Evolutionary conservation across 768 basidiomycete genomes (phyloP), one percentile per base, ranked within the genome.

Genomic region (Leccinum rimulosum): DNA sequence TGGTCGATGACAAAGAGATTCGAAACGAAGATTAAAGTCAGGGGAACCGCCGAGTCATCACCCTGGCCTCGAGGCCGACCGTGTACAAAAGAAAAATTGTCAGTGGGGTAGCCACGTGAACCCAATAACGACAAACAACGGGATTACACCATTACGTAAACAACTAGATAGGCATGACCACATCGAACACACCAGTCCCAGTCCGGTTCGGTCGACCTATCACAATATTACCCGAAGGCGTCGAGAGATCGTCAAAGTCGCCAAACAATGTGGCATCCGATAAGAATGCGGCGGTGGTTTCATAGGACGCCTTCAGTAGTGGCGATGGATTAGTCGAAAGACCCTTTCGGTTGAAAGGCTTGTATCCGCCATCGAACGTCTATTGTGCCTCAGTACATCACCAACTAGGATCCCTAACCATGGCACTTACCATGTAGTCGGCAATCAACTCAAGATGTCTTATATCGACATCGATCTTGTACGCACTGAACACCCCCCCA

Each of bases 331-430:
- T 94, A 49, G 88, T 85, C 25, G 92, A 88, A 58, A 99, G 90
- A 55, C 97, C 97, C 63, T 89, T 93, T 49, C 97, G 89, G 75
- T 98, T 99, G 79, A 98, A 99, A 2, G 97, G 94, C 75, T 93
- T 96, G 80, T 95, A 99, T 30, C 90, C 94, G 31, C 97, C 97
- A 56, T 98, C 95, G 72, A 94, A 98, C 0, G 97, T 98, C 96
- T 98, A 55, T 25, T 22, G 36, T 38, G 12, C 28, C 30, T 63
- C n/a, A 50, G 51, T 17, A 28, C 28, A 28, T 12, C 3, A 11
- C 40, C 25, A 43, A 40, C 31, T 27, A 54, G 58, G 53, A 35
- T 14, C 9, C 38, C 9, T 22, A 14, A 28, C 14, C 40, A 31
- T 31, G 22, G 27, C 33, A 69, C 88, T 65, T 68, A 96, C 96